Conservation (phyloP, 192 early-diverging fungal genomes). For the Rhizophagus sp. region DNA sequence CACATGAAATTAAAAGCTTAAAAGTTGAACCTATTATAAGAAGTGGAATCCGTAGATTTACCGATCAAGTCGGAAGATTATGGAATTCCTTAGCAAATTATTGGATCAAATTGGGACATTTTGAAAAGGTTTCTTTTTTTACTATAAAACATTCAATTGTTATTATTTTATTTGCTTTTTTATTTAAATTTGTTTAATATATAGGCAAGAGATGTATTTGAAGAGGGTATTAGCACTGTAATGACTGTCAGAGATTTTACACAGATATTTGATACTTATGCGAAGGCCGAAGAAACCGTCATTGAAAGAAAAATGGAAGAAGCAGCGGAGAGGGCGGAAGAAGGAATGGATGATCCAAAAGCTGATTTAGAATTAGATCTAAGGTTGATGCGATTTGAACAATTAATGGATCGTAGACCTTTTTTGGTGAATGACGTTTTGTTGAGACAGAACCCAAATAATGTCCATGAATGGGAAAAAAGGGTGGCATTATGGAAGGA, state of each 20-base stretch:
- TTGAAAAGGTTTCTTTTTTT: slow-evolving; percentile 59
- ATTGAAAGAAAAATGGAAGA: slow-evolving; percentile 75
- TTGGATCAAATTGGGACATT: slow-evolving; percentile 71
- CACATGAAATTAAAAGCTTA: slow-evolving; percentile 65
- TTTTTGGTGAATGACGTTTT: slow-evolving; percentile 93
- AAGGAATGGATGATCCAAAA: slow-evolving; percentile 49
- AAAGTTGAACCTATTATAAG: slow-evolving; percentile 83
- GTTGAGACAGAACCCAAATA: slow-evolving; percentile 87
- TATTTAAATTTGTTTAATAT: slow-evolving; percentile 29
- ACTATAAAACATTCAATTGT: not conserved
- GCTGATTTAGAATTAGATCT: slow-evolving; percentile 78
- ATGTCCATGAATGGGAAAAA: slow-evolving; percentile 89
- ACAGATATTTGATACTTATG: slow-evolving; percentile 95
- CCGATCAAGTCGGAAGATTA: slow-evolving; percentile 85
- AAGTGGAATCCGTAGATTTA: slow-evolving; percentile 78
- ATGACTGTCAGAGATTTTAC: slow-evolving; percentile 90
- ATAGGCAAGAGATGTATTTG: slow-evolving; percentile 88
- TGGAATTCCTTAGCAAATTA: slow-evolving; percentile 86
- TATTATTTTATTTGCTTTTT: not conserved
- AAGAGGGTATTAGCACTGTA: slow-evolving; percentile 82
- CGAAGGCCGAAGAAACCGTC: slow-evolving; percentile 84
- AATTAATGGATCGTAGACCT: slow-evolving; percentile 88
- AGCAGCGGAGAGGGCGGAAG: slow-evolving; percentile 53
- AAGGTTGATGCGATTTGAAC: slow-evolving; percentile 81
- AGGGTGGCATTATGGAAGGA: slow-evolving; percentile 73